Base-by-base conservation (phyloP, 176 grass and related monocot species). In the Eleusine indica region DNA sequence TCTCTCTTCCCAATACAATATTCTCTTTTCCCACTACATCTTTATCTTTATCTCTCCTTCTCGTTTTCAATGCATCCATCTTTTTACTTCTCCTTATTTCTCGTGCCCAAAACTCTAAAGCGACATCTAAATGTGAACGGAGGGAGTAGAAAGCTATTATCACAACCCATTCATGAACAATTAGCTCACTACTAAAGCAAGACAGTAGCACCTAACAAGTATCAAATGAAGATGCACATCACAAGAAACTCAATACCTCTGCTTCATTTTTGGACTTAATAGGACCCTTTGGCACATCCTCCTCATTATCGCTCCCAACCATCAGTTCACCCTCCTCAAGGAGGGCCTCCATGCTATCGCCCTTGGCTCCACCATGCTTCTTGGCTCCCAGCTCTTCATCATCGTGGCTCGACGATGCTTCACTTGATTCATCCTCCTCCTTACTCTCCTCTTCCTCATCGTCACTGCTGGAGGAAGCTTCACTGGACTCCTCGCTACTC, bases 291-390 rank as follows among this genome's bases (percentile, higher is more conserved):
- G 79, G 80, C 0, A 37, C 73, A 1, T 71, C 82, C 2, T 82
- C 85, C 44, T 91, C 91, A 5, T 69, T 81, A 22, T 96, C 90
- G 5, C 70, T 82, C 32, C 22, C 81, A 21, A 86, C 37, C 73
- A 98, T 87, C 72, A 93, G 57, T 53, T 95, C 92, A 13, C 89
- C 86, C 83, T 98, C 92, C 76, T 98, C 95, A 38, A 98, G 39
- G 29, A 91, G 82, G 72, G 69, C 79, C 19, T 83, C 76, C 3
- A 85, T 81, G 57, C 61, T 64, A 40, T 28, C 29, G 0, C 8
- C 70, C 71, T 61, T 74, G 18, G 17, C 39, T 3, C 40, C 77
- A 28, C 63, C 73, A 15, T 72, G 58, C 19, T 71, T 85, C 63
- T 82, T 85, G 56, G 17, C 71, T 43, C 0, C 63, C 2, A 29